phyloP scores from a whole-genome alignment of 2,329 filamentous ascomycete species.

The Cladosporium austrohemisphaericum region DNA sequence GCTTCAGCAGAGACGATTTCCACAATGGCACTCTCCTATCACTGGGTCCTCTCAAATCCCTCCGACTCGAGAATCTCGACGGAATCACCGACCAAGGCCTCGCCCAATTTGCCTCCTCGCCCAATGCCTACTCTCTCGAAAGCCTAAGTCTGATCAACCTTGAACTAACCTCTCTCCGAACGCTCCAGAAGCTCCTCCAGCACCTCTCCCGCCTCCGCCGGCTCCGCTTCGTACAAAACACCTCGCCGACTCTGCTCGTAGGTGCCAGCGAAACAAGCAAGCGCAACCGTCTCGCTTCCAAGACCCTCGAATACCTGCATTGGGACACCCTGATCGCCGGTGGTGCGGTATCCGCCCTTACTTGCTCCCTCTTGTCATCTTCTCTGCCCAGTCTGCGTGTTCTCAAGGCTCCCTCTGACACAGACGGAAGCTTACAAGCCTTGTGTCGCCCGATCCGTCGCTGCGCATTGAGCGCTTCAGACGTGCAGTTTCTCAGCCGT shows the following conservation, averaged over 20 bases:
- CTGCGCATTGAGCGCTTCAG: constrained; percentile 50
- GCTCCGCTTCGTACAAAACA: constrained; percentile 53
- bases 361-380: constrained; percentile 56
- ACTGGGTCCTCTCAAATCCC: constrained; percentile 49
- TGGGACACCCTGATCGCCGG: constrained; percentile 58
- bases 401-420: constrained; percentile 65
- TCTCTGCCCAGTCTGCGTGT: constrained; percentile 61
- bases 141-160: constrained; percentile 52
- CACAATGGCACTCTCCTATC: constrained; percentile 53
- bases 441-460: constrained; percentile 62
- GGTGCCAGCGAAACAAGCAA: constrained; percentile 37
- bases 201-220: constrained; percentile 44
- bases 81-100: constrained; percentile 56
- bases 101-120: constrained; percentile 45
- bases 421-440: constrained; percentile 64
- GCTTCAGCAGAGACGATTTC: constrained; percentile 52
- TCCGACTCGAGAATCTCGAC: constrained; percentile 53
- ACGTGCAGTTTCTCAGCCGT: constrained; percentile 20
- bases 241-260: constrained; percentile 43
- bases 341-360: constrained; percentile 59
- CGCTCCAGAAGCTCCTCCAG: constrained; percentile 51
- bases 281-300: constrained; percentile 42
- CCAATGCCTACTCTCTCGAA: constrained; percentile 43
- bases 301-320: constrained; percentile 51
- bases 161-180: constrained; percentile 49